These are phyloP conservation scores for Inonotus hispidus DNA, from an alignment of 1,284 basidiomycete species.

Conservation along the genomic window DNA sequence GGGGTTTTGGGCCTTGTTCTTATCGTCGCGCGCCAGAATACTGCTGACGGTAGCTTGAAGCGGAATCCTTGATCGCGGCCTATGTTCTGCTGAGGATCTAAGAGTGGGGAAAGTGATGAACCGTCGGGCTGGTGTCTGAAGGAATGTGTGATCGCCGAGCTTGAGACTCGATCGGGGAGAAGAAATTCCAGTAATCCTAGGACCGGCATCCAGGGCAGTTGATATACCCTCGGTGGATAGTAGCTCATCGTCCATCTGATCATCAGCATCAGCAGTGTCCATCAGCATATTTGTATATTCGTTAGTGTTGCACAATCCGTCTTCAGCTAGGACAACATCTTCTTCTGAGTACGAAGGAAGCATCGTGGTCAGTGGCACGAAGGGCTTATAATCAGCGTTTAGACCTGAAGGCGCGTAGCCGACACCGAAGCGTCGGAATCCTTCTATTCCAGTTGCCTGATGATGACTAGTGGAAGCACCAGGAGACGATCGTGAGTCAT, in stretches of 20 bases:
- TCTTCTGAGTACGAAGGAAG: constrained; percentile 5
- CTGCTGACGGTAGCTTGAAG: background rate
- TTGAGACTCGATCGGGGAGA: background rate
- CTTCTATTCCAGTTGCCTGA: background rate
- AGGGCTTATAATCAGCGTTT: background rate
- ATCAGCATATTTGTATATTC: background rate
- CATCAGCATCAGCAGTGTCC: background rate
- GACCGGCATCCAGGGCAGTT: too few species aligned
- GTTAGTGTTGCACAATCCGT: background rate
- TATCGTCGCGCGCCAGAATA: background rate
- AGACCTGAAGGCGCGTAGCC: constrained; percentile 4
- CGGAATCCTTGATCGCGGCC: background rate
- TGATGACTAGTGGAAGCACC: background rate
- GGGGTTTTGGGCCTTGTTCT: too few species aligned
- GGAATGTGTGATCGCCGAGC: too few species aligned
- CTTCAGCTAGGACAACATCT: background rate
- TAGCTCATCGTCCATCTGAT: background rate
- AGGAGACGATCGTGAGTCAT: constrained; percentile 19
- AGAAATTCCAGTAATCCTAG: background rate
- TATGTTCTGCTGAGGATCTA: background rate
- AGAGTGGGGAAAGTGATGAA: background rate
- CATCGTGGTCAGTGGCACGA: background rate
- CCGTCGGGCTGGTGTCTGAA: background rate
- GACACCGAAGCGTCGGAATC: constrained; percentile 12
- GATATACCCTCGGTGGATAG: background rate